phyloP scores from a whole-genome alignment of 148 eudicot species.

The Euryodendron excelsum region DNA sequence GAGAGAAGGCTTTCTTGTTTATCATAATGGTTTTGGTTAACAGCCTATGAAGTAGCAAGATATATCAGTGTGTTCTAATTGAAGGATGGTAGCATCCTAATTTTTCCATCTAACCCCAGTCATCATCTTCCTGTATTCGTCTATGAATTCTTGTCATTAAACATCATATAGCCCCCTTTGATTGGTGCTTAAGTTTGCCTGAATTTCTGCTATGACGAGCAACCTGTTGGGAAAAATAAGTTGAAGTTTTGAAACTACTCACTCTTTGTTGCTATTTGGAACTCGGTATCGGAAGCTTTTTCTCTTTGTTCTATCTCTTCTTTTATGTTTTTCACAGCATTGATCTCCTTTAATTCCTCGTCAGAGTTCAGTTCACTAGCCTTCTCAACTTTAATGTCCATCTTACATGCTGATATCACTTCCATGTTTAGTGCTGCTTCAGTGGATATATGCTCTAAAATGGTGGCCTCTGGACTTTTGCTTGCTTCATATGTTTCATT shows the following conservation, averaged over 20 bases:
- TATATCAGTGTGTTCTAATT: neutral
- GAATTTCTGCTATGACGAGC: neutral
- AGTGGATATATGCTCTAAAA: neutral
- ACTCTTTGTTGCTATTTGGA: slow-evolving; percentile 13
- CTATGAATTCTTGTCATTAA: neutral
- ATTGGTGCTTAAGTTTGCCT: neutral
- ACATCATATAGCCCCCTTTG: neutral
- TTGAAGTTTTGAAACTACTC: neutral
- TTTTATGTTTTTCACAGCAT: slow-evolving; percentile 8
- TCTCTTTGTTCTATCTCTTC: slow-evolving; percentile 2
- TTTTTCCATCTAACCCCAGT: neutral
- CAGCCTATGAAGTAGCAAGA: neutral
- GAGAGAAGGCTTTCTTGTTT: no score
- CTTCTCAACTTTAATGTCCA: slow-evolving; percentile 9
- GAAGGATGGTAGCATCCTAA: neutral
- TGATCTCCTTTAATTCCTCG: slow-evolving; percentile 7
- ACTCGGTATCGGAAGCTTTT: slow-evolving; percentile 1
- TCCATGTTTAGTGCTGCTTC: neutral
- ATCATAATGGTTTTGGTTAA: neutral
- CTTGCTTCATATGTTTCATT: no score
- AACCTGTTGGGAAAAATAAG: neutral
- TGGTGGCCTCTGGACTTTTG: no score
- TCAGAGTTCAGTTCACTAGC: neutral
- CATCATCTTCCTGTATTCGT: neutral
- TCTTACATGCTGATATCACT: neutral